Evolutionary conservation across 2,329 filamentous ascomycete genomes (phyloP), one percentile per base, ranked within the genome.

Genomic region (Claviceps digitariae): DNA sequence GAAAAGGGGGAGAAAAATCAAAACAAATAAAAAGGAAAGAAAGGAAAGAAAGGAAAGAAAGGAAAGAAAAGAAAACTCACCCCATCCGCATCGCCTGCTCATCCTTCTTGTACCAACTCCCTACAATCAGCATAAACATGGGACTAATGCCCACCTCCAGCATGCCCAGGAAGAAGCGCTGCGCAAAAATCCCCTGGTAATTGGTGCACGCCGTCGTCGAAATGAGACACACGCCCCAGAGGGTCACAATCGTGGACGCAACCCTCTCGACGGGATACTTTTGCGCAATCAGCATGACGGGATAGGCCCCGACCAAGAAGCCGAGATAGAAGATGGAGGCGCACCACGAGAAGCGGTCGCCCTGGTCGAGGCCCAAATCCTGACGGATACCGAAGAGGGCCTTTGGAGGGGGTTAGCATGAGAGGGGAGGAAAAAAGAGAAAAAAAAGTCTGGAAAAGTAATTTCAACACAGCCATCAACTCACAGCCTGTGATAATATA

Each of bases 281-380:
- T 55, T 67, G 65, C 8, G 61, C 61, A 1, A 66, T 53, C 51
- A 59, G 62, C 55, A 62, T 65, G 61, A 62, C 62, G 0, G 65
- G 65, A 34, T 66, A 67, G 12, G 72, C 70, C 7, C 69, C 69
- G 2, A 67, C 58, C 1, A 74, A 58, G 54, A 66, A 69, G 51
- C 64, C 75, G 27, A 78, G 68, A 56, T 77, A 78, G 62, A 78
- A 78, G 27, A 78, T 72, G 44, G 54, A 57, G 41, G 55, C 51
- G 13, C 48, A 51, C 47, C 50, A 54, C 15, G 55, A 57, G 15
- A 47, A 51, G 15, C 48, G 51, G 31, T 54, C 48, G 31, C 55
- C 45, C 13, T 40, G 40, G 20, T 53, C 50, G 48, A 54, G 51
- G 27, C n/a, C 48, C n/a, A 54, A 51, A 15, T 52, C 51, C 13